Conservation (phyloP, 202 grass and related monocot species). For the Schoenoplectus triqueter region DNA sequence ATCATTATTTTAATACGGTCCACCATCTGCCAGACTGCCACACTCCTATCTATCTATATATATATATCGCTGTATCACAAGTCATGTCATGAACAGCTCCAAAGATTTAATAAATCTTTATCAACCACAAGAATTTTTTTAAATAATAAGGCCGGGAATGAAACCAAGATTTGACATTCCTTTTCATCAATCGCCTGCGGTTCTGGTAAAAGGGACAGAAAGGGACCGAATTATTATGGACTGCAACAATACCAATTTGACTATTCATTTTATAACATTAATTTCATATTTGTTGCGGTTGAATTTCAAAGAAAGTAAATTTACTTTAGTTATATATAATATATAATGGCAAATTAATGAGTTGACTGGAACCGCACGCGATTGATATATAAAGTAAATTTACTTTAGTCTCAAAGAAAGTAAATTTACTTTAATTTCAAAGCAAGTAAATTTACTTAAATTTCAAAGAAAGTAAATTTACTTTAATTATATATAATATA, state of each 20-base stretch:
- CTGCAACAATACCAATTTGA: not conserved
- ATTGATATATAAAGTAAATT: not conserved
- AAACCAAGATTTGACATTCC: slow-evolving; percentile 31
- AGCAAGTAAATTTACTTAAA: too few relatives aligned
- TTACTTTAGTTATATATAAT: not conserved
- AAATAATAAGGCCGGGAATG: slow-evolving; percentile 10
- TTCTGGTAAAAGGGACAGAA: slow-evolving; percentile 5
- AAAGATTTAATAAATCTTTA: slow-evolving; percentile 24
- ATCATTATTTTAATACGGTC: not conserved
- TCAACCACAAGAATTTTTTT: not conserved
- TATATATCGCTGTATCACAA: slow-evolving; percentile 15
- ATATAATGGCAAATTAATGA: not conserved
- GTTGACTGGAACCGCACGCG: not conserved
- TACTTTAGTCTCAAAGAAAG: not conserved
- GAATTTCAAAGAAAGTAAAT: not conserved
- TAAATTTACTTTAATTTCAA: not conserved
- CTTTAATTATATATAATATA: too few relatives aligned
- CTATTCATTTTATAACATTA: not conserved
- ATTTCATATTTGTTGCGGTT: not conserved
- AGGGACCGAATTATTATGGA: not conserved
- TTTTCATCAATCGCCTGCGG: not conserved
- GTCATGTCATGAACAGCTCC: slow-evolving; percentile 35
- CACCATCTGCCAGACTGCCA: slow-evolving; percentile 11
- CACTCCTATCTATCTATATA: not conserved
- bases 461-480: not conserved